Conservation (phyloP, 2,329 filamentous ascomycete genomes). For the Stylonectria norvegica region DNA sequence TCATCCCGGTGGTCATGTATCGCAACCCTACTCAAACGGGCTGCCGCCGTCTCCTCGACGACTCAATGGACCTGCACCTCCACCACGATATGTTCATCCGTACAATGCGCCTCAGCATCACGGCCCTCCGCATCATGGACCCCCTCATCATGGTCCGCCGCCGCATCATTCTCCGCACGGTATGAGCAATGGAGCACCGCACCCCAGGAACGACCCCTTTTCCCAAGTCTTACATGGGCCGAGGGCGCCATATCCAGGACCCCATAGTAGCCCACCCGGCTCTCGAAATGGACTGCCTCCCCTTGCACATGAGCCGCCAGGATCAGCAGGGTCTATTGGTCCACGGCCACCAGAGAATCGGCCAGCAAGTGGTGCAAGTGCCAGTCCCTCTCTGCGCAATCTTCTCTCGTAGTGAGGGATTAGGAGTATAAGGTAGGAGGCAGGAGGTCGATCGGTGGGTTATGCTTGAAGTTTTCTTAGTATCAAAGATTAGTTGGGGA, state of each 20-base stretch:
- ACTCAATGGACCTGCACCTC: slow-evolving; percentile 39
- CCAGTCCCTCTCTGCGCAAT: slow-evolving; percentile 72
- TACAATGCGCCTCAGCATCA: slow-evolving; percentile 32
- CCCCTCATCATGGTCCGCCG: slow-evolving; percentile 19
- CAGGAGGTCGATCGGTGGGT: no score
- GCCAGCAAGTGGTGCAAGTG: slow-evolving; percentile 65
- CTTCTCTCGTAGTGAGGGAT: slow-evolving; percentile 58
- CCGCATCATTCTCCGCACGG: slow-evolving; percentile 29
- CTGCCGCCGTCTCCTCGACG: slow-evolving; percentile 49
- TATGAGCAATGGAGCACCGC: slow-evolving; percentile 33
- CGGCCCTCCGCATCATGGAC: no score
- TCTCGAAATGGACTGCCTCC: slow-evolving; percentile 38
- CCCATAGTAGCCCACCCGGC: slow-evolving; percentile 45
- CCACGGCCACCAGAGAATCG: slow-evolving; percentile 39
- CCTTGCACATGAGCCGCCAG: slow-evolving; percentile 27
- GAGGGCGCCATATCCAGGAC: slow-evolving; percentile 40
- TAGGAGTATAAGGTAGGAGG: no score
- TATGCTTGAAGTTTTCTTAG: no score
- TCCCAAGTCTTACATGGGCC: slow-evolving; percentile 42
- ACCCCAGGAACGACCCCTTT: slow-evolving; percentile 33
- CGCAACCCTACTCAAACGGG: slow-evolving; percentile 39
- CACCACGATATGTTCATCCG: slow-evolving; percentile 40
- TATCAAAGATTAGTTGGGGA: no score
- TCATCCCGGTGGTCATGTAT: slow-evolving; percentile 36
- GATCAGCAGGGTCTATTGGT: slow-evolving; percentile 20